phyloP scores from a whole-genome alignment of 2,329 filamentous ascomycete species.

The Colletotrichum cuscutae region DNA sequence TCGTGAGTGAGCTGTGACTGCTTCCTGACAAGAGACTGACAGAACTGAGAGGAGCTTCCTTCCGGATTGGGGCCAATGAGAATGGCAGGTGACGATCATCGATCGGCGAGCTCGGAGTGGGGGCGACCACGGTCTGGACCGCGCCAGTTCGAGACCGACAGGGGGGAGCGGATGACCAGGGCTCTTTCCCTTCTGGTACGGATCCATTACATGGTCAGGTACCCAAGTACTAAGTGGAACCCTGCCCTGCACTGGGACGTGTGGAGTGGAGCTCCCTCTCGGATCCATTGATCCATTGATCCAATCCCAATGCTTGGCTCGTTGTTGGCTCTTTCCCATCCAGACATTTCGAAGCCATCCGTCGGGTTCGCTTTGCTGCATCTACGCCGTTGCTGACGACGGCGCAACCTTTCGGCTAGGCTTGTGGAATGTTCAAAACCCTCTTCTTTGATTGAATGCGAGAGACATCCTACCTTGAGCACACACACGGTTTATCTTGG shows the following conservation, averaged over 20 bases:
- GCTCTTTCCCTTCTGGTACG: neutral
- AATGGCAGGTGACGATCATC: conserved; percentile 28
- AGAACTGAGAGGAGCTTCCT: neutral
- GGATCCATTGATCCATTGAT: neutral
- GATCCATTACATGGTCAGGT: no score
- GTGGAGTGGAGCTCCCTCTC: neutral
- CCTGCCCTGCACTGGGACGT: neutral
- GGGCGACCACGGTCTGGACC: conserved; percentile 28
- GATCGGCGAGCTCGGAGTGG: conserved; percentile 20
- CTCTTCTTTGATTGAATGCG: neutral
- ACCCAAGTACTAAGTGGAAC: neutral
- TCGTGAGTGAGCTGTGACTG: no score
- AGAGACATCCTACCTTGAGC: neutral
- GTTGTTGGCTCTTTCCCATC: conserved; percentile 19
- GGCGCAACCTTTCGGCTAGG: neutral
- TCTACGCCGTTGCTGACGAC: conserved; percentile 10
- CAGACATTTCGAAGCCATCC: neutral
- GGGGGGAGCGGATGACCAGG: neutral
- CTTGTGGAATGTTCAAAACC: conserved; percentile 6
- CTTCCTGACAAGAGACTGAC: neutral
- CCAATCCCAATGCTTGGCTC: neutral
- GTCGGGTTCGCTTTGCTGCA: neutral
- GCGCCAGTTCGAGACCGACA: conserved; percentile 23
- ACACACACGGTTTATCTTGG: neutral
- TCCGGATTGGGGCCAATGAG: conserved; percentile 24